A percentile compares a stretch with the other conserved stretches of the same genome.
These are phyloP conservation scores for Aspergillus sp. DNA, from an alignment of 2,329 filamentous ascomycete species.

Conservation along the genomic window DNA sequence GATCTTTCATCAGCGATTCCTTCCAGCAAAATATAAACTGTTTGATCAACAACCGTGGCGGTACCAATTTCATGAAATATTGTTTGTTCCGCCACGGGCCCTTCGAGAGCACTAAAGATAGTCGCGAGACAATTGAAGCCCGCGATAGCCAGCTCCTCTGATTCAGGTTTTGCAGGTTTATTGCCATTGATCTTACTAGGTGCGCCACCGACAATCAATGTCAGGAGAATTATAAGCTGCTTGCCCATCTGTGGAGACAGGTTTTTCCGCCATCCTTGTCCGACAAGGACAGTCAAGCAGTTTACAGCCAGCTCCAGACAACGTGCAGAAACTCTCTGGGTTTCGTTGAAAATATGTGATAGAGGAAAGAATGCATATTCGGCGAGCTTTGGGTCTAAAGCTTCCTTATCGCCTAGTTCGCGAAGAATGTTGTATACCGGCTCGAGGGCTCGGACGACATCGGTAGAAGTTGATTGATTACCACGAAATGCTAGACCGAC, in stretches of 20 bases:
- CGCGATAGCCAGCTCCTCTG: constrained; percentile 71
- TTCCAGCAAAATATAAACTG: constrained; percentile 74
- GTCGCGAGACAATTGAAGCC: constrained; percentile 65
- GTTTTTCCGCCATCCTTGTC: constrained; percentile 70
- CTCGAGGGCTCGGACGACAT: constrained; percentile 46
- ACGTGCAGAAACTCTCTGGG: constrained; percentile 65
- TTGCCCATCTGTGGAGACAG: constrained; percentile 70
- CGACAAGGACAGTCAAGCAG: constrained; percentile 69
- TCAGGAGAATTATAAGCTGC: constrained; percentile 80
- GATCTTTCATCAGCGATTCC: constrained; percentile 62
- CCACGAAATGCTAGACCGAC: constrained; percentile 48
- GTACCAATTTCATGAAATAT: constrained; percentile 52
- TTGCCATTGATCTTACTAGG: constrained; percentile 47
- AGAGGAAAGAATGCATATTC: constrained; percentile 96
- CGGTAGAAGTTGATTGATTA: constrained; percentile 38
- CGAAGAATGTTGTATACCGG: constrained; percentile 35
- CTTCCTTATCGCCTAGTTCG: constrained; percentile 35
- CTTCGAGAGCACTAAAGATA: constrained; percentile 58
- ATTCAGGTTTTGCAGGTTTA: constrained; percentile 27
- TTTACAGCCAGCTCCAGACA: constrained; percentile 69
- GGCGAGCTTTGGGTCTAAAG: constrained; percentile 73
- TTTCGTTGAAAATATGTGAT: constrained; percentile 75
- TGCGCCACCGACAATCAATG: constrained; percentile 71
- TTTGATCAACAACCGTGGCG: constrained; percentile 75
- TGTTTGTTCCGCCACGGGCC: constrained; percentile 38